Conservation (phyloP, 176 grass and related monocot genomes). For the Ananas comosus region DNA sequence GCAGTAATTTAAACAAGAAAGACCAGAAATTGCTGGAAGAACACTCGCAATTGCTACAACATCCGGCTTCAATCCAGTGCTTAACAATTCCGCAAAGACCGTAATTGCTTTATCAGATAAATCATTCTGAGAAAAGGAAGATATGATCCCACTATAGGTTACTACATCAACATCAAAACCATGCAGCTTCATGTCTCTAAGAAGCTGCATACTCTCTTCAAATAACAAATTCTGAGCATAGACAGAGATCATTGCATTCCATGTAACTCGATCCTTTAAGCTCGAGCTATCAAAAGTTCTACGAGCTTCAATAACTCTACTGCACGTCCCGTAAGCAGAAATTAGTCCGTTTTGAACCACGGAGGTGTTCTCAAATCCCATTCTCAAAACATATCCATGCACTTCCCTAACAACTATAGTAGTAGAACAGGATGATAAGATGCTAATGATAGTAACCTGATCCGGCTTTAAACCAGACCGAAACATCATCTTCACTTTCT, state of each 20-base stretch:
- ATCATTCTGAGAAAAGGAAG: constrained; percentile 22
- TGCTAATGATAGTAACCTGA: constrained; percentile 12
- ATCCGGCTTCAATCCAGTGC: constrained; percentile 14
- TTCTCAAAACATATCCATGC: constrained; percentile 22
- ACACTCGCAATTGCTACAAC: constrained; percentile 14
- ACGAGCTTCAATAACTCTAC: constrained; percentile 4
- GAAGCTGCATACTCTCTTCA: constrained; percentile 21
- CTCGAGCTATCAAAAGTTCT: constrained; percentile 5
- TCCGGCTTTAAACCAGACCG: constrained; percentile 15
- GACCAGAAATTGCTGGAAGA: constrained; percentile 19
- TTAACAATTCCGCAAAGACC: constrained; percentile 15
- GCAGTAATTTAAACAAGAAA: constrained; percentile 5
- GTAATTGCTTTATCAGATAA: constrained; percentile 1
- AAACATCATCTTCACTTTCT: constrained; percentile 9
- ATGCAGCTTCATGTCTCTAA: constrained; percentile 11
- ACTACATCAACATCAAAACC: constrained; percentile 12
- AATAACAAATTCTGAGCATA: constrained; percentile 19
- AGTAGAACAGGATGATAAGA: background rate
- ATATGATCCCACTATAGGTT: constrained; percentile 26
- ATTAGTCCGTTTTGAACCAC: constrained; percentile 15
- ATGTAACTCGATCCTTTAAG: constrained; percentile 10
- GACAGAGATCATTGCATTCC: constrained; percentile 23
- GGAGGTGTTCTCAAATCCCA: background rate
- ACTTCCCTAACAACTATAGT: constrained; percentile 2
- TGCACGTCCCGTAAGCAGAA: constrained; percentile 20